Base-by-base conservation (phyloP, 1,284 basidiomycete species). In the Cystobasidium pallidum region DNA sequence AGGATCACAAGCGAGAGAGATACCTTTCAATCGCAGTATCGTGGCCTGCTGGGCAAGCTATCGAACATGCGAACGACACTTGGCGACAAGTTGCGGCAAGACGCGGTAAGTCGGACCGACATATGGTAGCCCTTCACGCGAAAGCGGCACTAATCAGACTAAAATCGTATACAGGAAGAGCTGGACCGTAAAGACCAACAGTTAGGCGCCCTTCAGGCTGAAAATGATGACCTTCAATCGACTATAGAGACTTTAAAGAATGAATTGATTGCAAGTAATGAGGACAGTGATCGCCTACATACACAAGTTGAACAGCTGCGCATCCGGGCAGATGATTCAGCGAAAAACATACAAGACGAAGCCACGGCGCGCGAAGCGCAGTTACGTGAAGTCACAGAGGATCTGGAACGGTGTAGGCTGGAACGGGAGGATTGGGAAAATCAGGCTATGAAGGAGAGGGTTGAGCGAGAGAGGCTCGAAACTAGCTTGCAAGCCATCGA, bases 81-180 rank as follows among this genome's bases (percentile, higher is more conserved):
- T 30, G 94, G 94, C 47, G 94, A 94, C 78, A 95, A 98, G 81
- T 84, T 99, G 70, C 88, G 91, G 80, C 92, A 96, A 81, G 96
- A 99, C 82, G 95, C 96, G 76, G 94, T 96, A 83, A 80, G 91
- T 87, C 21, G 24, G 15, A 19, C 32, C 24, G 10, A 41, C 26
- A 15, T 11, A 24, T 36, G 30, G 28, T 28, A 43, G 55, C 0
- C 6, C 6, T 64, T 24, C 32, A 26, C 39, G n/a, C 47, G 55
- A 15, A 26, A n/a, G 26, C 15, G 49, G 24, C 57, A 30, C 54
- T 70, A 15, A 70, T 41, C 24, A 28, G 2, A 52, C 24, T 24
- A 3, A 34, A 11, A 24, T 19, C 26, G n/a, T 59, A 21, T 6
- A 76, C 84, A 96, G 93, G 94, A 96, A 88, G 94, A 96, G 85